phyloP scores from a whole-genome alignment of 2,329 filamentous ascomycete species.

The Aspergillus aculeatinus region DNA sequence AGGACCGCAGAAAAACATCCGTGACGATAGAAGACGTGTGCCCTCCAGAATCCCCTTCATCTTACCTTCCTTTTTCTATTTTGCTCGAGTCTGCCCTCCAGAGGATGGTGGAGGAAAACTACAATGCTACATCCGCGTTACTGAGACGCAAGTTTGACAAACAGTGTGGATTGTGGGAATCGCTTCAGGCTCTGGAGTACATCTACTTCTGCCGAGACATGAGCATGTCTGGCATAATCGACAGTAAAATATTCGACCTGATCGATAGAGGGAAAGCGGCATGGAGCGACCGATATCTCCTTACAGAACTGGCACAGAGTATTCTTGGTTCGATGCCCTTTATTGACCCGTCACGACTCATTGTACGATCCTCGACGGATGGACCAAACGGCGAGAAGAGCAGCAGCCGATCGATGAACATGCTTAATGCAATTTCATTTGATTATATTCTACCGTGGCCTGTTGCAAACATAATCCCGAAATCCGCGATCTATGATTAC shows the following conservation, averaged over 20 bases:
- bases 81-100: constrained; percentile 71
- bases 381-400: constrained; percentile 46
- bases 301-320: constrained; percentile 75
- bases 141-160: constrained; percentile 67
- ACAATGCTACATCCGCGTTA: constrained; percentile 65
- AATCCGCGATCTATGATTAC: constrained; percentile 64
- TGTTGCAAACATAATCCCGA: constrained; percentile 69
- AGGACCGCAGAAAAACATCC: constrained; percentile 37
- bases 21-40: constrained; percentile 31
- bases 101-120: constrained; percentile 73
- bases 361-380: constrained; percentile 54
- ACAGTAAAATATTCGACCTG: constrained; percentile 69
- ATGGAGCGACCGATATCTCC: constrained; percentile 79
- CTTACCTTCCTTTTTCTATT: constrained; percentile 55
- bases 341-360: constrained; percentile 62
- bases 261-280: constrained; percentile 60
- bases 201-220: constrained; percentile 79
- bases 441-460: constrained; percentile 67
- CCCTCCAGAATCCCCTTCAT: constrained; percentile 40
- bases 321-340: constrained; percentile 58
- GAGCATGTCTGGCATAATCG: constrained; percentile 63
- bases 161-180: constrained; percentile 64
- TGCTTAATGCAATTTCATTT: constrained; percentile 63
- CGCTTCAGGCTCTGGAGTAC: constrained; percentile 65
- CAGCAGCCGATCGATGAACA: constrained; percentile 59